phyloP scores from a whole-genome alignment of 1,284 basidiomycete species.

The Ganoderma meredithae region DNA sequence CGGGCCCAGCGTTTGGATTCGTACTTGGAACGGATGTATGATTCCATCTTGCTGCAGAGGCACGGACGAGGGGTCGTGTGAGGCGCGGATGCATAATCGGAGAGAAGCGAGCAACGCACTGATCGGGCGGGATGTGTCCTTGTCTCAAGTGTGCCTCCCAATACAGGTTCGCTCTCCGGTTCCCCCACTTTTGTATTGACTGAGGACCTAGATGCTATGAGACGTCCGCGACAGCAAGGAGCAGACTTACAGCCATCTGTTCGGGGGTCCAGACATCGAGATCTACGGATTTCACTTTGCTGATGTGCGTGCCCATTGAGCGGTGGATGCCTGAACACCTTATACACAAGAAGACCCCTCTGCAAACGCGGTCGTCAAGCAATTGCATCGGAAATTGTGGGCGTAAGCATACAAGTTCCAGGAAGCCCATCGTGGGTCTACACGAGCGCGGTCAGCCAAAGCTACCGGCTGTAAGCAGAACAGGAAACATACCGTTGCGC shows the following conservation, averaged over 20 bases:
- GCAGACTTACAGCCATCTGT: constrained; percentile 85
- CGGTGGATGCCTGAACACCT: constrained; percentile 99
- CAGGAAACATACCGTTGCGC: constrained; percentile 71
- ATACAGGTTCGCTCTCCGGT: constrained; percentile 90
- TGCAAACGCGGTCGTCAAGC: constrained; percentile 41
- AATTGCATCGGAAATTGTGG: constrained; percentile 35
- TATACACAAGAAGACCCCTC: constrained; percentile 94
- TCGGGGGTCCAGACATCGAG: constrained; percentile 98
- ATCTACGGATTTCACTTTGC: constrained; percentile 97
- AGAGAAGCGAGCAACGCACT: constrained; percentile 64
- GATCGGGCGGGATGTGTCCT: constrained; percentile 94
- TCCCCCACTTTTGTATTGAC: constrained; percentile 95
- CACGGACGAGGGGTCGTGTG: constrained; percentile 3
- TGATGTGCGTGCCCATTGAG: constrained; percentile 98
- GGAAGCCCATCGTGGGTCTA: constrained; percentile 97
- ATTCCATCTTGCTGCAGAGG: constrained; percentile 90
- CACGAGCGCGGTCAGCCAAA: constrained; percentile 24
- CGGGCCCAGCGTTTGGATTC: constrained; percentile 93
- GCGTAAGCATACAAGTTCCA: constrained; percentile 82
- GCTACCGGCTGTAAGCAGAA: constrained; percentile 6
- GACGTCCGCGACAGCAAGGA: neutral
- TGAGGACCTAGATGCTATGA: constrained; percentile 40
- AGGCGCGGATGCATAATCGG: constrained; percentile 10
- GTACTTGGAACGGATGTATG: constrained; percentile 97
- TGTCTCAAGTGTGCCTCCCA: constrained; percentile 97